Base-by-base conservation (phyloP, 495 filamentous ascomycete species). In the Neurospora sp. region DNA sequence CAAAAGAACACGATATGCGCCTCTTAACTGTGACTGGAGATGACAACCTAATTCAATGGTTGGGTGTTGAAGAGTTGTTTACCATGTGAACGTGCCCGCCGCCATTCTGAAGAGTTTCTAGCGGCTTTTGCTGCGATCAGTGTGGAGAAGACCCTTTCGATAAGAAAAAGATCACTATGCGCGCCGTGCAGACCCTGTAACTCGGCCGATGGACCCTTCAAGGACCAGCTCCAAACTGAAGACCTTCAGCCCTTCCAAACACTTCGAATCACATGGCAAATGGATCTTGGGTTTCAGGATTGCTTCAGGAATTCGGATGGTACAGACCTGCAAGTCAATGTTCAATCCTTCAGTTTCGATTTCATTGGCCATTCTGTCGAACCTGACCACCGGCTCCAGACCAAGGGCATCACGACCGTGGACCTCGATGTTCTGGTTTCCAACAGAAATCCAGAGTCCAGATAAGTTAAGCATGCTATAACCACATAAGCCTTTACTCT, bases 251-350 rank as follows among this genome's bases (percentile, higher is more conserved):
- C 35, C 68, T 31, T 31, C 27, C 69, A 39, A 22, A 14, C 8
- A 16, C 6, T 9, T 70, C 27, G 69, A 65, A 70, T 31, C 65
- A 39, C 74, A 65, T 71, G 38, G n/a, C 72, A 69, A 74, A 22
- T 59, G 47, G 70, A 37, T 65, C 70, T 38, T 53, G 27, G 69
- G 78, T 81, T 81, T 80, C 79, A 80, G 75, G 72, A 74, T 75
- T 81, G 79, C 77, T 80, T 80, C 78, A 81, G 75, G 73, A 77
- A 40, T 35, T 16, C 3, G 22, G 10, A 61, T 31, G 22, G 12
- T 16, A 31, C 53, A 16, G 27, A 65, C 27, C 14, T 14, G 31
- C 53, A 65, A 10, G 53, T 35, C 6, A 65, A 65, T 65, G 3
- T 35, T 8, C 53, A 18, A 18, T 18, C 14, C 1, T 65, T 61